Conservation (phyloP, 345 rosid genomes). For the Pistacia vera region DNA sequence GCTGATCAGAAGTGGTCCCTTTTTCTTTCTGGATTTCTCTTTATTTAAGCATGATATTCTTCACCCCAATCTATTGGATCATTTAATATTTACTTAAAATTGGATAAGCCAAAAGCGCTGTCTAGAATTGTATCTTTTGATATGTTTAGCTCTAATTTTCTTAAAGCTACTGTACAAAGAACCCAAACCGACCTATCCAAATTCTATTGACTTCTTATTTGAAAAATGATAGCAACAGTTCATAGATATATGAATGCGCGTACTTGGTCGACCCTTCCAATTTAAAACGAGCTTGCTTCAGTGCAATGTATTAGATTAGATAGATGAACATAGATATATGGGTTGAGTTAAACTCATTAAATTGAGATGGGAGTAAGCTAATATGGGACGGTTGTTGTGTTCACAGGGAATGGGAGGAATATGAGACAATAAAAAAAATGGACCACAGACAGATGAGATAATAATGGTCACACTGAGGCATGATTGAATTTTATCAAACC, state of each 20-base stretch:
- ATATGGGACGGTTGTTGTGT: not conserved
- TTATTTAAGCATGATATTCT: not conserved
- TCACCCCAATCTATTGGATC: not conserved
- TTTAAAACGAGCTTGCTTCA: not conserved
- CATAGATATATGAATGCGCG: slow-evolving; percentile 9
- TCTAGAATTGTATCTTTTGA: not conserved
- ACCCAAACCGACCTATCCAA: not conserved
- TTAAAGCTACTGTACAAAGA: not conserved
- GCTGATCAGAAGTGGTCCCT: not conserved
- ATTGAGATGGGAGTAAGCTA: not conserved
- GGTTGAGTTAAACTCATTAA: not conserved
- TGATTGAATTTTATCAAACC: slow-evolving; percentile 14
- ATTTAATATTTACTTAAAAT: not conserved
- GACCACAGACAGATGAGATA: slow-evolving; percentile 13
- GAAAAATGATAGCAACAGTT: not conserved
- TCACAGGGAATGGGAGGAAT: not conserved
- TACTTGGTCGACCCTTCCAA: not conserved
- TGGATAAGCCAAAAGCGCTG: not conserved
- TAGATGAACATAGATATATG: not conserved
- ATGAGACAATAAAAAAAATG: slow-evolving; percentile 2
- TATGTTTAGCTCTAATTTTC: not conserved
- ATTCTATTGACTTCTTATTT: not conserved
- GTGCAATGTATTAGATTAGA: too few species aligned
- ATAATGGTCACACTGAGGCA: not conserved
- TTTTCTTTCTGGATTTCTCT: not conserved